A percentile compares a stretch with the other conserved stretches of the same genome.
Conservation (phyloP, 2,329 filamentous ascomycete genomes). For the Ilyonectria destructans region DNA sequence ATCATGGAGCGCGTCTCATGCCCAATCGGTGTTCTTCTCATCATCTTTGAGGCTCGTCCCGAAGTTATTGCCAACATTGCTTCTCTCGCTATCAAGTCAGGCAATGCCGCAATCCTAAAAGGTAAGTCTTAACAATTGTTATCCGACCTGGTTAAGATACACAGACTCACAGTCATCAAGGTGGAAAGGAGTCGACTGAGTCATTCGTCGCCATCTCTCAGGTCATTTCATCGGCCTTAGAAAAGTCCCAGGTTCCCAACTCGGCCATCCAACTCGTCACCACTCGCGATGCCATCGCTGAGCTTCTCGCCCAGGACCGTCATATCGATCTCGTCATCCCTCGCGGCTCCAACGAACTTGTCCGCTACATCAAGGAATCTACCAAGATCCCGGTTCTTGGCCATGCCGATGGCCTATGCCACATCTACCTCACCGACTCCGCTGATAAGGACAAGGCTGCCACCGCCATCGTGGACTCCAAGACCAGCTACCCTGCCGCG, state of each 20-base stretch:
- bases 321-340: constrained; percentile 97
- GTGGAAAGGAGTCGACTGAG: constrained; percentile 94
- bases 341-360: constrained; percentile 90
- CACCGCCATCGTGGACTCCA: constrained; percentile 89
- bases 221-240: constrained; percentile 86
- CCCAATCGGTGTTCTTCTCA: constrained; percentile 96
- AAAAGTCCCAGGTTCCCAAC: constrained; percentile 82
- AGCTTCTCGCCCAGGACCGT: constrained; percentile 87
- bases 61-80: constrained; percentile 99
- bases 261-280: constrained; percentile 94
- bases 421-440: constrained; percentile 86
- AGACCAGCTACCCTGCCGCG: constrained; percentile 94
- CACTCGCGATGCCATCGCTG: constrained; percentile 90
- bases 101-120: constrained; percentile 97
- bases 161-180: constrained; percentile 55
- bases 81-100: constrained; percentile 95
- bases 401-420: constrained; percentile 94
- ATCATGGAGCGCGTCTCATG: constrained; percentile 90
- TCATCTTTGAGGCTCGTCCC: constrained; percentile 98
- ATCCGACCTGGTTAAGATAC: neutral
- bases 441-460: constrained; percentile 82
- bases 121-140: constrained; percentile 66
- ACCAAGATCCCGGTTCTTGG: constrained; percentile 97
- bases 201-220: constrained; percentile 94
- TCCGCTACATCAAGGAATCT: constrained; percentile 89